Conservation (phyloP, 805 yeast genomes). For the Candida suzukii region DNA sequence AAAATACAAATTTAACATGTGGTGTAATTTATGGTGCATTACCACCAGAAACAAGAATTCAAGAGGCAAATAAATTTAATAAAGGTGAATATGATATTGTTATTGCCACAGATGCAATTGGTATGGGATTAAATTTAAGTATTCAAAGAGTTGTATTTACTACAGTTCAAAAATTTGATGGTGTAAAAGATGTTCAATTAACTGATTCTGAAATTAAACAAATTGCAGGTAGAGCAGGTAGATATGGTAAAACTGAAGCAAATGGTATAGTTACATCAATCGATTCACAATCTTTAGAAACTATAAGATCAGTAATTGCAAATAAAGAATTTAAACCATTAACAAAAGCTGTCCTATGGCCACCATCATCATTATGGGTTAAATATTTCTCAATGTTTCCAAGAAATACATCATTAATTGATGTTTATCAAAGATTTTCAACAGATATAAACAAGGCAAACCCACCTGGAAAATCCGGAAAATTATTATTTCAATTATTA, state of each 20-base stretch:
- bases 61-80: slow-evolving; percentile 77
- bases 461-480: too few relatives aligned
- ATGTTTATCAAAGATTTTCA: slow-evolving; percentile 43
- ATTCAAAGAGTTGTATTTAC: slow-evolving; percentile 77
- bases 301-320: slow-evolving; percentile 42
- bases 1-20: slow-evolving; percentile 53
- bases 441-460: slow-evolving; percentile 24
- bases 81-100: slow-evolving; percentile 72
- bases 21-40: slow-evolving; percentile 92
- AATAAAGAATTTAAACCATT: slow-evolving; percentile 44
- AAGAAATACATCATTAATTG: slow-evolving; percentile 35
- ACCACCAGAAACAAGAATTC: slow-evolving; percentile 90
- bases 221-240: slow-evolving; percentile 94
- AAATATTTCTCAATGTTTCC: slow-evolving; percentile 58
- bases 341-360: slow-evolving; percentile 67
- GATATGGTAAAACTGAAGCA: slow-evolving; percentile 38
- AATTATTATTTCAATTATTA: slow-evolving; percentile 22
- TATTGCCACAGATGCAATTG: slow-evolving; percentile 95
- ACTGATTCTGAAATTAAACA: slow-evolving; percentile 73
- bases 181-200: slow-evolving; percentile 39
- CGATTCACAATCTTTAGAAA: slow-evolving; percentile 32
- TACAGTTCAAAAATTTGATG: slow-evolving; percentile 63
- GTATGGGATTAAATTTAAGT: slow-evolving; percentile 91
- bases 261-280: slow-evolving; percentile 43
- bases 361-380: slow-evolving; percentile 65